phyloP scores from a whole-genome alignment of 2,329 filamentous ascomycete genomes.

The Sporothrix schenckii region DNA sequence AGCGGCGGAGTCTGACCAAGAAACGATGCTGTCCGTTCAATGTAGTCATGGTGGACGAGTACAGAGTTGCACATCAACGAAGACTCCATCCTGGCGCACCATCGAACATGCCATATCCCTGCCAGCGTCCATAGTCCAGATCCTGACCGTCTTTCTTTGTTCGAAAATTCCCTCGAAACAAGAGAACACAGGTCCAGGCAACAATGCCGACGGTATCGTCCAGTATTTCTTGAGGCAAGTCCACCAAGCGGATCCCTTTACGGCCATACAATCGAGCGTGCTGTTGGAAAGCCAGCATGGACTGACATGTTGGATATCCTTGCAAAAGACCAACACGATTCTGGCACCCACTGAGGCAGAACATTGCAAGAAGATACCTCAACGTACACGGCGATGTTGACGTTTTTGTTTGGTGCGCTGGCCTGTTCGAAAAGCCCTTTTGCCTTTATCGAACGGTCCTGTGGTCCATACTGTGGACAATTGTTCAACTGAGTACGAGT shows the following conservation, averaged over 20 bases:
- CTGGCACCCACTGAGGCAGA: too few relatives aligned
- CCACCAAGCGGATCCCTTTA: not conserved
- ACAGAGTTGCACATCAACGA: not conserved
- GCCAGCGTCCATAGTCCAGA: not conserved
- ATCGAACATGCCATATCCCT: slow-evolving; percentile 6
- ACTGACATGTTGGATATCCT: too few relatives aligned
- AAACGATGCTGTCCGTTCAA: not conserved
- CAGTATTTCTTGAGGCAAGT: not conserved
- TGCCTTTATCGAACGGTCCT: too few relatives aligned
- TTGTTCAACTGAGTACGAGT: too few relatives aligned
- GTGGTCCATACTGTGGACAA: too few relatives aligned
- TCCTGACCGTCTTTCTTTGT: not conserved
- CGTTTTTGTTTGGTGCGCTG: too few relatives aligned
- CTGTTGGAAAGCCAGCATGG: too few relatives aligned
- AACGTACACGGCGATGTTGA: too few relatives aligned
- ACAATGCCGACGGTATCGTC: not conserved
- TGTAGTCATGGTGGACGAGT: not conserved
- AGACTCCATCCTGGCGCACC: not conserved
- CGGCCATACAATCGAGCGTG: too few relatives aligned
- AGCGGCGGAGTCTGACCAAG: not conserved
- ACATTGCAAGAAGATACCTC: too few relatives aligned
- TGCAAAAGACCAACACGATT: too few relatives aligned
- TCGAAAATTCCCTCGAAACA: not conserved
- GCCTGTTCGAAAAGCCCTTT: too few relatives aligned
- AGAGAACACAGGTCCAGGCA: not conserved